phyloP scores from a whole-genome alignment of 805 yeast genomes.

The Candida pseudoglaebosa region DNA sequence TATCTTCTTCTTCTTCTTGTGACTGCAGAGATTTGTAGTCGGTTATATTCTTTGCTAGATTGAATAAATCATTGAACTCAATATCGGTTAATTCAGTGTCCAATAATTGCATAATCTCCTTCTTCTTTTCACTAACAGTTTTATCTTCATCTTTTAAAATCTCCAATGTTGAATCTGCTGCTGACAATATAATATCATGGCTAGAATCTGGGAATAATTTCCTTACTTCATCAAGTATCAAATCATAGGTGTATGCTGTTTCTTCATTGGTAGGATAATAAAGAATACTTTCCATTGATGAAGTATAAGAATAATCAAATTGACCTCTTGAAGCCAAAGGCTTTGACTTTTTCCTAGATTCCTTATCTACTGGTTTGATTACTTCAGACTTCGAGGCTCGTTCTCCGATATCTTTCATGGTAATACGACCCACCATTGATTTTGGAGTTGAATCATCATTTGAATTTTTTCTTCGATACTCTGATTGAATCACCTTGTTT shows the following conservation, averaged over 20 bases:
- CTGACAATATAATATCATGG: slow-evolving; percentile 65
- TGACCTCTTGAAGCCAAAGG: slow-evolving; percentile 6
- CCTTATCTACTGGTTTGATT: slow-evolving; percentile 11
- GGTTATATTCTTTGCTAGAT: slow-evolving; percentile 43
- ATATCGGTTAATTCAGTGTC: slow-evolving; percentile 34
- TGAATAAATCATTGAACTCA: slow-evolving; percentile 43
- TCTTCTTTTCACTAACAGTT: slow-evolving; percentile 42
- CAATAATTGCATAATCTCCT: slow-evolving; percentile 50
- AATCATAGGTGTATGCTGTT: slow-evolving; percentile 49
- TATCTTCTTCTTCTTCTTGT: slow-evolving; percentile 28
- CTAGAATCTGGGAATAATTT: slow-evolving; percentile 67
- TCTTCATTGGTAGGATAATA: slow-evolving; percentile 62
- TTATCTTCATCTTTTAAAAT: slow-evolving; percentile 45
- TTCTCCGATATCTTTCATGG: slow-evolving; percentile 67
- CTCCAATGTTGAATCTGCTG: slow-evolving; percentile 63
- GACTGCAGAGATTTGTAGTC: slow-evolving; percentile 37
- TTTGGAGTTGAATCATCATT: slow-evolving; percentile 59
- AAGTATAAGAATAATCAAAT: slow-evolving; percentile 2
- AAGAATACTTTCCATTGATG: slow-evolving; percentile 42
- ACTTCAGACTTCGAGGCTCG: slow-evolving; percentile 11
- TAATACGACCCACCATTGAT: slow-evolving; percentile 66
- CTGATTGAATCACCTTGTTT: slow-evolving; percentile 56
- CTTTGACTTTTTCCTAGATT: slow-evolving; percentile 11
- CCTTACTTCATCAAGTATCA: slow-evolving; percentile 58
- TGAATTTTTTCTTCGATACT: slow-evolving; percentile 38